phyloP scores from a whole-genome alignment of 441 rosid species.

The Adansonia gregorii region DNA sequence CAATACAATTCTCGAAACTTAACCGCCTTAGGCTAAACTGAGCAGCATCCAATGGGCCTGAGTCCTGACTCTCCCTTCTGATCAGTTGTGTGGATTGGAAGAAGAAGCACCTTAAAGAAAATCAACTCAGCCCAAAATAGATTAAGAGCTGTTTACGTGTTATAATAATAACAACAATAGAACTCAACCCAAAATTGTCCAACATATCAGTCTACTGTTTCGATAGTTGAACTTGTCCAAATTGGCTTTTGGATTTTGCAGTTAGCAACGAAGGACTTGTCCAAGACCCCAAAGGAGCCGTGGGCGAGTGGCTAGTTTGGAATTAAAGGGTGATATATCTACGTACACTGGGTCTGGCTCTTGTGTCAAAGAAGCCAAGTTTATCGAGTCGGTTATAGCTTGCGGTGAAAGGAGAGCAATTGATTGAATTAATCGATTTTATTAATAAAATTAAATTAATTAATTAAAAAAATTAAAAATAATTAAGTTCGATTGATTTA shows the following conservation, averaged over 20 bases:
- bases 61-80: neutral
- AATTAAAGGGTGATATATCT: neutral
- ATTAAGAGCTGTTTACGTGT: neutral
- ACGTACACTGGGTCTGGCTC: neutral
- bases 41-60: neutral
- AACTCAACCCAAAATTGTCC: neutral
- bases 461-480: too few relatives aligned
- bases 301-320: neutral
- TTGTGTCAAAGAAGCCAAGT: neutral
- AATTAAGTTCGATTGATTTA: too few relatives aligned
- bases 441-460: too few relatives aligned
- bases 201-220: neutral
- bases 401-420: too few relatives aligned
- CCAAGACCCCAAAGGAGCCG: neutral
- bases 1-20: neutral
- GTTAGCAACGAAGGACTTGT: neutral
- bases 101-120: neutral
- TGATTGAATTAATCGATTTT: too few relatives aligned
- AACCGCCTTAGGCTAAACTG: neutral
- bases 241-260: neutral
- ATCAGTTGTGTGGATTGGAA: neutral
- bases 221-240: neutral
- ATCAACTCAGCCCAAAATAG: neutral
- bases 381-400: too few relatives aligned
- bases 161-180: neutral